phyloP scores from a whole-genome alignment of 257 asterid genomes.

The Solanum medicagineum region DNA sequence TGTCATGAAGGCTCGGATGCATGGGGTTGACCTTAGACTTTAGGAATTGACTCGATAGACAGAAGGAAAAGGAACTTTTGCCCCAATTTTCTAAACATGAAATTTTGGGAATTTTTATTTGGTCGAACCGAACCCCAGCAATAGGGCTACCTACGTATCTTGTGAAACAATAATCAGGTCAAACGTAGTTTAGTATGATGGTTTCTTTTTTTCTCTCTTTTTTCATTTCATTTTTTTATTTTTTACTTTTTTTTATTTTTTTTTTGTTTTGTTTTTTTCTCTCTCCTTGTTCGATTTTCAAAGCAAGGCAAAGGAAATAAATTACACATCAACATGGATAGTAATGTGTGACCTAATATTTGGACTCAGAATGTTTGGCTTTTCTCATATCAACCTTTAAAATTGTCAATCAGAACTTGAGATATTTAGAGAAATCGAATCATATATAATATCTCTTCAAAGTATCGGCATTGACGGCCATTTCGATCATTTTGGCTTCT shows the following conservation, averaged over 20 bases:
- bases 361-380: rapidly evolving
- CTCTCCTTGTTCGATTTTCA: too few species aligned
- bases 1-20: too few species aligned
- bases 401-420: neutral
- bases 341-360: too few species aligned
- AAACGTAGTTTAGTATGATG: neutral
- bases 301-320: too few species aligned
- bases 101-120: too few species aligned
- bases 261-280: too few species aligned
- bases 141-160: neutral
- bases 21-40: neutral
- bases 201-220: too few species aligned
- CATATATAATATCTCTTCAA: neutral
- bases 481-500: neutral
- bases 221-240: too few species aligned
- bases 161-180: neutral
- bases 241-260: neutral
- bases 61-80: too few species aligned
- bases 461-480: rapidly evolving
- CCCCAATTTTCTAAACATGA: too few species aligned
- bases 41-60: neutral
- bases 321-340: too few species aligned
- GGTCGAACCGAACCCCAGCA: too few species aligned
- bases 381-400: neutral
- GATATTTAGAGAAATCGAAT: neutral